Evolutionary conservation across 768 basidiomycete species (phyloP).

Genomic region (Collybia sordida): DNA sequence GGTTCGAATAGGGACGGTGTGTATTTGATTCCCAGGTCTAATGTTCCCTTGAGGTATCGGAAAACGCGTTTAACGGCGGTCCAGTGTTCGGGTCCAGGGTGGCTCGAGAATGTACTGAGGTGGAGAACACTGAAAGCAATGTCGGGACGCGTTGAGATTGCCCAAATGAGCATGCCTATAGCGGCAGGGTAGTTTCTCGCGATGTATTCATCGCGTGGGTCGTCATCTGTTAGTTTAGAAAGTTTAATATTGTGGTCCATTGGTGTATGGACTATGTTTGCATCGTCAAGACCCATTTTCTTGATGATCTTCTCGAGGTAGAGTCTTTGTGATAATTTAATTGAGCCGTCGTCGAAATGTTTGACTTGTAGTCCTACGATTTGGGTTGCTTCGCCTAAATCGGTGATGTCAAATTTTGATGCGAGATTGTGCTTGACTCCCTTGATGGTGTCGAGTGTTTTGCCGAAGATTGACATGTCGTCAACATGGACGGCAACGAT

Average conservation of each 20-base stretch:
- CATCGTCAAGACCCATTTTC: conserved; percentile 19
- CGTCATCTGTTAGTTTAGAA: background rate
- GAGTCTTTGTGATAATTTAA: conserved; percentile 24
- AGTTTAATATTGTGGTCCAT: conserved; percentile 22
- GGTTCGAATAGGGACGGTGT: too few species aligned
- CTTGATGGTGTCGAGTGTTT: too few species aligned
- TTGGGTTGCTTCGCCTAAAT: conserved; percentile 25
- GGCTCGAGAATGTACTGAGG: background rate
- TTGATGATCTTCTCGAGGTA: conserved; percentile 27
- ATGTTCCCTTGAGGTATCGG: background rate
- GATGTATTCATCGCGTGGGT: background rate
- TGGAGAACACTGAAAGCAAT: background rate
- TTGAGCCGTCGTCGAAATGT: conserved; percentile 12
- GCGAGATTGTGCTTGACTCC: conserved; percentile 19
- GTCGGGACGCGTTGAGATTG: background rate
- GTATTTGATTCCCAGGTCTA: background rate
- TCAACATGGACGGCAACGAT: conserved; percentile 31
- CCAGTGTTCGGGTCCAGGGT: background rate
- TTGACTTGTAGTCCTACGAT: conserved; percentile 30
- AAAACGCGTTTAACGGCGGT: background rate
- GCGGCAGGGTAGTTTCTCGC: background rate
- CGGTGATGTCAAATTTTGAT: conserved; percentile 25
- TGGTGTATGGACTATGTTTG: conserved; percentile 20
- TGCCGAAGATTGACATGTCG: conserved; percentile 27
- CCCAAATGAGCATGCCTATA: conserved; percentile 34